Evolutionary conservation across 768 basidiomycete species (phyloP).

Genomic region (Boletus reticuloceps): DNA sequence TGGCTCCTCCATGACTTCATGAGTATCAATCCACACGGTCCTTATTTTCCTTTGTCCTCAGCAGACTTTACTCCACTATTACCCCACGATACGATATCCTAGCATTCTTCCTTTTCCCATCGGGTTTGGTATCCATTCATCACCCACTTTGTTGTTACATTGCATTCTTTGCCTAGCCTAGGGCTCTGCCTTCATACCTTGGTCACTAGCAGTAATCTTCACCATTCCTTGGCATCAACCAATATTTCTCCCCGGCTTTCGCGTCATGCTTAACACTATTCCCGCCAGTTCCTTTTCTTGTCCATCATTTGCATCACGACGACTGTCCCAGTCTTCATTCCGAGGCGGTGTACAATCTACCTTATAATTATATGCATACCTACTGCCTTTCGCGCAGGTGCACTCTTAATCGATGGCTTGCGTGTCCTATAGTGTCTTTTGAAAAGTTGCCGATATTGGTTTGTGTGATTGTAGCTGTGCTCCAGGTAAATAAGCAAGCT

Average conservation of each 20-base stretch:
- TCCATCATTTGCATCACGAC: slow-evolving; percentile 29
- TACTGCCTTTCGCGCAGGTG: slow-evolving; percentile 31
- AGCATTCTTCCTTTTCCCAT: slow-evolving; percentile 19
- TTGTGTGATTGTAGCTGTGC: not conserved
- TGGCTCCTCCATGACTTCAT: slow-evolving; percentile 29
- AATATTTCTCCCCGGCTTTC: slow-evolving; percentile 23
- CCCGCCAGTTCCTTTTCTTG: slow-evolving; percentile 13
- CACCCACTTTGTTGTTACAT: slow-evolving; percentile 21
- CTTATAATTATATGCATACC: slow-evolving; percentile 35
- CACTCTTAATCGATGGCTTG: slow-evolving; percentile 25
- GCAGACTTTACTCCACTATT: slow-evolving; percentile 22
- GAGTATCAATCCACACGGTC: slow-evolving; percentile 22
- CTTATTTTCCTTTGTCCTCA: slow-evolving; percentile 9
- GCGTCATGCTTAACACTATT: slow-evolving; percentile 28
- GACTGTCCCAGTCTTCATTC: slow-evolving; percentile 19
- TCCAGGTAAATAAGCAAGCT: no score
- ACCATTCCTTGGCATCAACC: slow-evolving; percentile 27
- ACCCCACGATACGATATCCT: slow-evolving; percentile 29
- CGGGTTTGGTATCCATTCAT: slow-evolving; percentile 24
- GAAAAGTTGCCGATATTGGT: not conserved
- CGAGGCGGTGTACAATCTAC: slow-evolving; percentile 34
- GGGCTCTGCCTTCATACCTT: slow-evolving; percentile 27
- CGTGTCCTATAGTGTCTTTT: slow-evolving; percentile 20
- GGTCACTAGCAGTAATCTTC: slow-evolving; percentile 30
- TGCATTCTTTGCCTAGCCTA: slow-evolving; percentile 18